Evolutionary conservation across 345 rosid species (phyloP).

Genomic region (Murraya paniculata): DNA sequence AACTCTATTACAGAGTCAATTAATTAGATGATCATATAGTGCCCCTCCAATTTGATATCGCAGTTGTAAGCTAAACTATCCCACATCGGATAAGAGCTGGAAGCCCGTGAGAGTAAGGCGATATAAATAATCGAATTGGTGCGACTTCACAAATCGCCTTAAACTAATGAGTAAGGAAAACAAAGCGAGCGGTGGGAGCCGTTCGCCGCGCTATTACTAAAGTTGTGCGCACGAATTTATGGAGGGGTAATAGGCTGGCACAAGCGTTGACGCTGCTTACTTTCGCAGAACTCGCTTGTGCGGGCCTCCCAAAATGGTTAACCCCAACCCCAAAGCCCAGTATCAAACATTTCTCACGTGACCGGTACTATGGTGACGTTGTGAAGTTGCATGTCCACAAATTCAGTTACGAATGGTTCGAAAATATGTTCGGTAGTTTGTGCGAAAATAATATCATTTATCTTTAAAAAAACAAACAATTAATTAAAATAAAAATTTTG

Average conservation of each 20-base stretch:
- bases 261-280: constrained; percentile 83
- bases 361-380: accelerated
- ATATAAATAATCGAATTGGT: not conserved
- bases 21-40: too few relatives aligned
- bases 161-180: constrained; percentile 99
- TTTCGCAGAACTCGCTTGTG: constrained; percentile 74
- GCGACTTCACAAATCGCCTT: accelerated
- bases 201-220: constrained; percentile 47
- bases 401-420: too few relatives aligned
- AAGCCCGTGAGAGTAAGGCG: not conserved
- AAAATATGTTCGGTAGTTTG: too few relatives aligned
- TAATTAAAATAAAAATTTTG: too few relatives aligned
- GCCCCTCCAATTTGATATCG: too few relatives aligned
- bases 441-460: too few relatives aligned
- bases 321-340: constrained; percentile 12
- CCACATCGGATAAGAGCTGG: constrained; percentile 4
- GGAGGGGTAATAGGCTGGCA: constrained; percentile 92
- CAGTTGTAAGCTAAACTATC: not conserved
- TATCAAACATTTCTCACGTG: accelerated
- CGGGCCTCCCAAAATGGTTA: constrained; percentile 63
- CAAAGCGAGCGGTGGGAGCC: constrained; percentile 76
- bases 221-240: constrained; percentile 62
- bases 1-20: too few relatives aligned
- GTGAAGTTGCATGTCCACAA: accelerated
- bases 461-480: too few relatives aligned